phyloP scores from a whole-genome alignment of 164 flowering plant genomes.

The Stephania yunnanensis region DNA sequence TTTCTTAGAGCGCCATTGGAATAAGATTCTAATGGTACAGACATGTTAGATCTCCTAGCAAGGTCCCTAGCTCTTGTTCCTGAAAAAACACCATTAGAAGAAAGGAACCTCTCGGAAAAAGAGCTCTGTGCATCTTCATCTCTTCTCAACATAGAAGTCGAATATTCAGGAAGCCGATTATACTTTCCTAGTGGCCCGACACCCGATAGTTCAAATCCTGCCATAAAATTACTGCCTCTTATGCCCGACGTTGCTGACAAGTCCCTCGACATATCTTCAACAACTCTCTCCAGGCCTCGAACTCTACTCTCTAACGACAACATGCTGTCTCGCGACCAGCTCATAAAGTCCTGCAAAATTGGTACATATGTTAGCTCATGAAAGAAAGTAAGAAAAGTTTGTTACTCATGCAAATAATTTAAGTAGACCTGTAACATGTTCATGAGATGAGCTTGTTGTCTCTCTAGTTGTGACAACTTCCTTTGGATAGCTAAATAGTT shows the following conservation, averaged over 20 bases:
- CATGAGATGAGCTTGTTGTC: conserved; percentile 88
- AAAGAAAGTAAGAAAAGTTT: conserved; percentile 6
- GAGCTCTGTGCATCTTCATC: conserved; percentile 45
- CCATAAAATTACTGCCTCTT: conserved; percentile 45
- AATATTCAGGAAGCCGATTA: conserved; percentile 52
- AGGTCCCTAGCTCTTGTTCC: conserved; percentile 56
- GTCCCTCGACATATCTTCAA: conserved; percentile 90
- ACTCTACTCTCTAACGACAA: conserved; percentile 79
- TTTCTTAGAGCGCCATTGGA: conserved; percentile 51
- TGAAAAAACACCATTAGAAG: conserved; percentile 47
- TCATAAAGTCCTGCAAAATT: conserved; percentile 82
- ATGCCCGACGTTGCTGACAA: conserved; percentile 59
- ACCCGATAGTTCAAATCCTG: conserved; percentile 61
- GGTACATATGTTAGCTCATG: conserved; percentile 2
- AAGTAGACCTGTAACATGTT: conserved; percentile 81
- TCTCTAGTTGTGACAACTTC: conserved; percentile 78
- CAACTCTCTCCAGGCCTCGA: conserved; percentile 90
- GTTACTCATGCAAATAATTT: conserved; percentile 9
- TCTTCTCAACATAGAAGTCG: conserved; percentile 45
- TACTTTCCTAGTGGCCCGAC: conserved; percentile 55
- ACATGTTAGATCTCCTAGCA: conserved; percentile 55
- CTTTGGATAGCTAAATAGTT: conserved; percentile 89
- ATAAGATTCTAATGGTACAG: conserved; percentile 62
- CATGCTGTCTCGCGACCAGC: conserved; percentile 96
- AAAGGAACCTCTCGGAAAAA: conserved; percentile 56